Base-by-base conservation (phyloP, 164 flowering plant genomes). In the Akebia trifoliata region DNA sequence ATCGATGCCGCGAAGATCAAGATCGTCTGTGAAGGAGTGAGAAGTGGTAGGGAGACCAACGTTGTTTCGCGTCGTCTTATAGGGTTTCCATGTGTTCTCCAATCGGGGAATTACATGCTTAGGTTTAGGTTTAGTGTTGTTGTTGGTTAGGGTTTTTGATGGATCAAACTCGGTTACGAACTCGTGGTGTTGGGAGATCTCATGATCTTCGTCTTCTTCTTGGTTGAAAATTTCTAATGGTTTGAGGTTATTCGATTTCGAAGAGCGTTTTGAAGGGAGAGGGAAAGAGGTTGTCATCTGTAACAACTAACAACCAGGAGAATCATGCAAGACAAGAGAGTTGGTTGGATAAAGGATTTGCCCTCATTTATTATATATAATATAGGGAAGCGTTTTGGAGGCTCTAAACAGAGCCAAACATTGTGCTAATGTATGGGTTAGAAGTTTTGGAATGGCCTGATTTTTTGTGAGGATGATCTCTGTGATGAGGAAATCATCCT, bases 1-100 rank as follows among this genome's bases (percentile, higher is more conserved):
- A 21, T 55, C 71, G 4, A 38, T 34, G 3, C 34, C 69, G 14
- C 49, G 57, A 11, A 74, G 62, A 20, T 64, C 56, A 4, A 55
- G 34, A 44, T 59, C 69, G 4, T 42, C 62, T 42, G 52, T 31
- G 36, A 60, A n/a, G 6, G 72, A 31, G n/a, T n/a, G n/a, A 1
- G n/a, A n/a, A n/a, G 39, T 54, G 14, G 64, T 22, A 0, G 80
- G 80, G 12, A 71, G 70, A 4, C 70, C 72, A 46, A 85, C 72
- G 59, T 86, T 86, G 37, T 74, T 77, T n/a, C n/a, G n/a, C 84
- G 81, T 84, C 73, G 70, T 79, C 72, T 81, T 83, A 44, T 18
- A n/a, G 11, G 81, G 78, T 15, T 74, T 64, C 78, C 79, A 81
- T 44, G 75, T 71, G 68, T 83, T 83, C 22, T 64, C 66, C 20